A percentile compares a stretch with the other conserved stretches of the same genome.
These are phyloP conservation scores for Cordia subcordata DNA, from an alignment of 257 asterid species.

Conservation along the genomic window DNA sequence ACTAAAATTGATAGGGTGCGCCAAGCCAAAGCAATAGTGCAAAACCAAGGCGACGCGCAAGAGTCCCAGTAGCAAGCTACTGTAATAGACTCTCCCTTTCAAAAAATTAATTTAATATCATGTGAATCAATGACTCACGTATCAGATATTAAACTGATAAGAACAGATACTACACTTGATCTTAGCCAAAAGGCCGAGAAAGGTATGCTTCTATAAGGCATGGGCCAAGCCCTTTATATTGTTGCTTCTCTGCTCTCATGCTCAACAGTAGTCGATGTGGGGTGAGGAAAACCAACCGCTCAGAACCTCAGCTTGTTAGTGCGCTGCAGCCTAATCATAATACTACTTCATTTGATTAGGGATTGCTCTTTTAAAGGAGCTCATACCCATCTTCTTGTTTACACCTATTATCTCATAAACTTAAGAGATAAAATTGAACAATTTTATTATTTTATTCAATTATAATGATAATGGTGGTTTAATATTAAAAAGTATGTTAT, in stretches of 20 bases:
- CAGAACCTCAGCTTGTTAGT: too few relatives aligned
- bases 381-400: too few relatives aligned
- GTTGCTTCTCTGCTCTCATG: background rate
- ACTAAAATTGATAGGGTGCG: constrained; percentile 6
- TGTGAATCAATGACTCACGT: constrained; percentile 19
- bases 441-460: too few relatives aligned
- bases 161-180: constrained; percentile 49
- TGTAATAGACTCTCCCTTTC: background rate
- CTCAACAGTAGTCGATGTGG: background rate
- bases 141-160: constrained; percentile 46
- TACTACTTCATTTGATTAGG: too few relatives aligned
- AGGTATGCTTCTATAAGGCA: constrained; percentile 18
- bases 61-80: constrained; percentile 8
- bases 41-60: background rate
- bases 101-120: constrained; percentile 27
- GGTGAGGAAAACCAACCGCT: background rate
- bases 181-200: constrained; percentile 60
- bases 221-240: background rate
- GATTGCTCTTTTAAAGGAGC: too few relatives aligned
- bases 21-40: constrained; percentile 6
- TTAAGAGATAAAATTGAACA: too few relatives aligned
- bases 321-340: too few relatives aligned
- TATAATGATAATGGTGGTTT: too few relatives aligned
- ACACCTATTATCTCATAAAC: too few relatives aligned
- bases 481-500: background rate